A percentile compares a stretch with the other conserved stretches of the same genome.
Conservation (phyloP, 2,329 filamentous ascomycete genomes). For the Leptographium wingfieldii region DNA sequence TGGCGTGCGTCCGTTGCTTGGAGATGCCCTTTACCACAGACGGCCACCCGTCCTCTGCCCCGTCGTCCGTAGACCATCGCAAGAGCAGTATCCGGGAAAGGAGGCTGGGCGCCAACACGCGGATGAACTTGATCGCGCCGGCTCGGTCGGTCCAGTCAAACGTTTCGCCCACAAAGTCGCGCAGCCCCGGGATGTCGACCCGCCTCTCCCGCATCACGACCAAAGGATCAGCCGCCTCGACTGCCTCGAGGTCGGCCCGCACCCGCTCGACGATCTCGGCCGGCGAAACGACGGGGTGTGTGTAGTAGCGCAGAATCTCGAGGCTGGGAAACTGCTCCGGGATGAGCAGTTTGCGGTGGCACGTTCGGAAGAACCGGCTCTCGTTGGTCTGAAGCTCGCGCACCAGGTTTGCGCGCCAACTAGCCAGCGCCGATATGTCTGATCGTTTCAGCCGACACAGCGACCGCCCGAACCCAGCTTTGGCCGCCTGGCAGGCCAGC, state of each 20-base stretch:
- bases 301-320: slow-evolving; percentile 76
- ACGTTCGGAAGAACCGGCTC: slow-evolving; percentile 64
- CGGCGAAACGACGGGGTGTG: slow-evolving; percentile 69
- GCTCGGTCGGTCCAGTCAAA: slow-evolving; percentile 76
- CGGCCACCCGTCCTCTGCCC: neutral
- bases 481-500: slow-evolving; percentile 78
- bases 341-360: slow-evolving; percentile 60
- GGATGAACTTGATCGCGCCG: slow-evolving; percentile 76
- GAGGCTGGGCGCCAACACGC: slow-evolving; percentile 64
- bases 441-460: slow-evolving; percentile 53
- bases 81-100: slow-evolving; percentile 42
- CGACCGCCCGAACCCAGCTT: slow-evolving; percentile 70
- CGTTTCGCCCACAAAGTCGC: slow-evolving; percentile 62
- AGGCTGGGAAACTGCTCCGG: slow-evolving; percentile 71
- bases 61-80: neutral
- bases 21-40: slow-evolving; percentile 54
- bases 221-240: neutral
- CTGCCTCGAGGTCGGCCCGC: slow-evolving; percentile 45
- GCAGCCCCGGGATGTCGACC: slow-evolving; percentile 53
- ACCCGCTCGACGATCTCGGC: slow-evolving; percentile 42
- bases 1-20: slow-evolving; percentile 54
- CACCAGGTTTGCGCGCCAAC: slow-evolving; percentile 60
- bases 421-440: slow-evolving; percentile 44
- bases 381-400: slow-evolving; percentile 77
- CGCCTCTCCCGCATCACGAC: slow-evolving; percentile 11